Base-by-base conservation (phyloP, 331 rosid genomes). In the Quercus tomentella region DNA sequence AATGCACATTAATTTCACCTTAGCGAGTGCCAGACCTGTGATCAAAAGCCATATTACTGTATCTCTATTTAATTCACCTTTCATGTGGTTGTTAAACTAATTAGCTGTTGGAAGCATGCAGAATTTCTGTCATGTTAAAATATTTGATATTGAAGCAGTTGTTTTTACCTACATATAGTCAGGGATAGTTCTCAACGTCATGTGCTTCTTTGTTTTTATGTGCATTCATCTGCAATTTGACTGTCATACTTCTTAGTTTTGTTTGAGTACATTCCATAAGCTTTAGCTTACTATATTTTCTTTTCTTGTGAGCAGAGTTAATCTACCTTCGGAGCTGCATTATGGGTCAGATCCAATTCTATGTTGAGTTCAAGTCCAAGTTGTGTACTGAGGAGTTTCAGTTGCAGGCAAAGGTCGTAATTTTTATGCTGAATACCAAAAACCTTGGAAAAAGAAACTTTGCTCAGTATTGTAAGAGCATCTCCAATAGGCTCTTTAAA, bases 301-400 rank as follows among this genome's bases (percentile, higher is more conserved):
- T 76, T 56, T 58, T 85, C 51, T 76, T 81, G 51, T 68, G 52
- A 23, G 26, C 84, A 91, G 95, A 87, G 84, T 81, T 80, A 82
- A 83, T 65, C 79, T 86, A 51, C 85, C 88, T 70, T 85, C 87
- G 11, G 84, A 72, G 7, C 83, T 93, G 73, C 76, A 68, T 62
- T 82, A 62, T 35, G 91, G 93, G 65, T 66, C 88, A 28, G 77
- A 28, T 62, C 89, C 94, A 45, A 82, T 90, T 78, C 77, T 90
- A 49, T 75, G 88, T 58, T 82, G 81, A 85, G 69, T 58, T 60
- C 75, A 41, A 79, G 57, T 63, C 51, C 74, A 62, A 23, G n/a
- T 66, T n/a, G 55, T 14, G 18, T 11, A 49, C 55, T 14, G 5
- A 14, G 55, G 55, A 49, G 55, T 49, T 49, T 49, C 55, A 49